These are phyloP conservation scores for Scortechinia acanthostroma DNA, from an alignment of 2,329 filamentous ascomycete species.

Conservation along the genomic window DNA sequence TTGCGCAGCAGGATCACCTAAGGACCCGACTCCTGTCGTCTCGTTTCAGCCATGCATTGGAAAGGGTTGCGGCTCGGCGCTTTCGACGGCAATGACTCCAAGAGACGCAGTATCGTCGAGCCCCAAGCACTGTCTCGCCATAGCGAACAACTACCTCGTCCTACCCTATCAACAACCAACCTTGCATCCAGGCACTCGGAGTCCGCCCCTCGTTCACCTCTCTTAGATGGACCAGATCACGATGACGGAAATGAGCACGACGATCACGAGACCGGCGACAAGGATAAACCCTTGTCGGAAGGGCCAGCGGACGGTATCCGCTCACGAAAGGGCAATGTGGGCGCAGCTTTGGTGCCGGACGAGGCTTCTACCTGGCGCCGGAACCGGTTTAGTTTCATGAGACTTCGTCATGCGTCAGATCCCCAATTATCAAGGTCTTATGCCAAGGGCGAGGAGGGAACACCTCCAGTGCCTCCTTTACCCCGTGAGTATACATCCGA, in stretches of 20 bases:
- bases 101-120: conserved; percentile 20
- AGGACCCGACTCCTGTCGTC: conserved; percentile 6
- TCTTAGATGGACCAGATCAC: conserved; percentile 9
- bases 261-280: neutral
- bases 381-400: conserved; percentile 2
- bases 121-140: conserved; percentile 16
- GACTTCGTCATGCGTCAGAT: neutral
- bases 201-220: conserved; percentile 17
- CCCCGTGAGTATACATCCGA: neutral
- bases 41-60: conserved; percentile 23
- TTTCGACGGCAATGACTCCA: conserved; percentile 18
- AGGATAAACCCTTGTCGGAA: too few relatives aligned
- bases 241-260: conserved; percentile 2
- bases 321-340: too few relatives aligned
- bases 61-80: conserved; percentile 23
- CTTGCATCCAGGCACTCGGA: conserved; percentile 20
- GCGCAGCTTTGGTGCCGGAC: too few relatives aligned
- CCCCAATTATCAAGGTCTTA: neutral
- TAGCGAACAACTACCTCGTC: conserved; percentile 24
- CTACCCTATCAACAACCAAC: conserved; percentile 15
- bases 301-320: too few relatives aligned
- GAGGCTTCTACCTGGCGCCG: neutral
- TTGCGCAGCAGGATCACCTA: conserved; percentile 10
- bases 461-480: neutral
- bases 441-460: neutral